These are phyloP conservation scores for Butyriboletus appendiculatus DNA, from an alignment of 1,284 basidiomycete species.

Conservation along the genomic window DNA sequence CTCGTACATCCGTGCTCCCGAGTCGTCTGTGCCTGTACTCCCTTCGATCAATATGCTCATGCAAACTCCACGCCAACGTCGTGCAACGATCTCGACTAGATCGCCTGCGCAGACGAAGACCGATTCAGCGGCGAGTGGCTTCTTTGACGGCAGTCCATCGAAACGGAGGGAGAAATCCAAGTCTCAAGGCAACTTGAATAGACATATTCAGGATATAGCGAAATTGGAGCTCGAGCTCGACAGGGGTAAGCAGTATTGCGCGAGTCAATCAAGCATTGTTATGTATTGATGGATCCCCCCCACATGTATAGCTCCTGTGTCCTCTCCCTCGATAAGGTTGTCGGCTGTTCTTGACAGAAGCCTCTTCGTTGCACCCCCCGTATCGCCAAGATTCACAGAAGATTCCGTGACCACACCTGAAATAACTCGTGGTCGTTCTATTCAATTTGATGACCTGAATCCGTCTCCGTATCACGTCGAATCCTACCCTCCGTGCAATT, in stretches of 20 bases:
- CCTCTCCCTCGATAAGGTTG: conserved; percentile 50
- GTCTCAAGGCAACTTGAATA: conserved; percentile 62
- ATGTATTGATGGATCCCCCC: conserved; percentile 1
- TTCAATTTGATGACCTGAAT: conserved; percentile 49
- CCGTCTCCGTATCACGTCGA: conserved; percentile 62
- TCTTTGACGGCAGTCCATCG: conserved; percentile 52
- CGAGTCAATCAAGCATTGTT: background rate
- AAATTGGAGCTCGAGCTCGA: conserved; percentile 61
- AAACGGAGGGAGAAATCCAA: conserved; percentile 65
- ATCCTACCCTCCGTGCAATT: conserved; percentile 54
- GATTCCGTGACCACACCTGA: conserved; percentile 33
- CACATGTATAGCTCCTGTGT: conserved; percentile 36
- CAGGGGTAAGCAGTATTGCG: conserved; percentile 16
- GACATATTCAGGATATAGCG: conserved; percentile 65
- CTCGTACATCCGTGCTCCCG: conserved; percentile 19
- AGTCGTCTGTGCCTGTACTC: conserved; percentile 22
- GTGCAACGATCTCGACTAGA: conserved; percentile 64
- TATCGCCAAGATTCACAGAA: conserved; percentile 21
- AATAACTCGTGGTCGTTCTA: conserved; percentile 27
- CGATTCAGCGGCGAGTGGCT: conserved; percentile 18
- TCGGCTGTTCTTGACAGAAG: conserved; percentile 65
- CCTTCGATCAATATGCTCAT: conserved; percentile 30
- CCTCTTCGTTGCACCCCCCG: conserved; percentile 57
- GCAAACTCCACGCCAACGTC: conserved; percentile 56
- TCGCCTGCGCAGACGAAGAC: conserved; percentile 48